These are phyloP conservation scores for Maudiozyma barnettii DNA, from an alignment of 805 yeast genomes.

Conservation along the genomic window DNA sequence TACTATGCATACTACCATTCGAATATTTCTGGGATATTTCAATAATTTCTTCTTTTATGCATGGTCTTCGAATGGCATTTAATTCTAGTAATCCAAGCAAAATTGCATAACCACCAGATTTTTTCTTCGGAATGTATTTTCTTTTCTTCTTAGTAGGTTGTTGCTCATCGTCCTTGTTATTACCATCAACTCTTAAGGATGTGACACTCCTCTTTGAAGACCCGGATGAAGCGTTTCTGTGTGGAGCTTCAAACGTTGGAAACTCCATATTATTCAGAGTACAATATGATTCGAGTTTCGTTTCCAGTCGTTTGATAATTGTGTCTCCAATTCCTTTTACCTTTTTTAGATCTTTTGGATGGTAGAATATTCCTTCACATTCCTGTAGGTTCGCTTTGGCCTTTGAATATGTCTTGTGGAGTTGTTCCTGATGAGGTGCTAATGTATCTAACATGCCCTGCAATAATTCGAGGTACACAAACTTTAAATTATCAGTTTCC, in stretches of 20 bases:
- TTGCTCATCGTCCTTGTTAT: not conserved
- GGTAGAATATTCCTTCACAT: slow-evolving; percentile 37
- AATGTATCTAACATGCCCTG: slow-evolving; percentile 41
- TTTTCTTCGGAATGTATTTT: slow-evolving; percentile 56
- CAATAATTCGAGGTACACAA: slow-evolving; percentile 48
- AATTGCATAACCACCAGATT: slow-evolving; percentile 83
- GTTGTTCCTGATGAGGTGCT: slow-evolving; percentile 41
- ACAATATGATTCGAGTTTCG: slow-evolving; percentile 46
- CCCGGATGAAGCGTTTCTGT: not conserved
- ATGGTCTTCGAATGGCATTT: slow-evolving; percentile 45
- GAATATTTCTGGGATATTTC: slow-evolving; percentile 45
- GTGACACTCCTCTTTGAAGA: slow-evolving; percentile 13
- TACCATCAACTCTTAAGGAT: slow-evolving; percentile 11
- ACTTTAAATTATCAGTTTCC: slow-evolving; percentile 39
- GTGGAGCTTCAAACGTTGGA: not conserved
- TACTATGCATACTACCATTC: slow-evolving; percentile 47
- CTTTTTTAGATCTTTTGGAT: slow-evolving; percentile 48
- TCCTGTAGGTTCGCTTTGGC: slow-evolving; percentile 47
- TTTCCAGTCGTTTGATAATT: slow-evolving; percentile 43
- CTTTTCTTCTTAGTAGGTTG: slow-evolving; percentile 13
- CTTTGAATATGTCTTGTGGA: slow-evolving; percentile 42
- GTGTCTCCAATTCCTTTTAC: slow-evolving; percentile 68
- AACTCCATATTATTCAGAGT: slow-evolving; percentile 35
- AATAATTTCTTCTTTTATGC: slow-evolving; percentile 52
- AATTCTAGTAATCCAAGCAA: slow-evolving; percentile 45